Evolutionary conservation across 345 rosid species (phyloP), one percentile per base, ranked within the genome.

Genomic region (Acer yangbiense): DNA sequence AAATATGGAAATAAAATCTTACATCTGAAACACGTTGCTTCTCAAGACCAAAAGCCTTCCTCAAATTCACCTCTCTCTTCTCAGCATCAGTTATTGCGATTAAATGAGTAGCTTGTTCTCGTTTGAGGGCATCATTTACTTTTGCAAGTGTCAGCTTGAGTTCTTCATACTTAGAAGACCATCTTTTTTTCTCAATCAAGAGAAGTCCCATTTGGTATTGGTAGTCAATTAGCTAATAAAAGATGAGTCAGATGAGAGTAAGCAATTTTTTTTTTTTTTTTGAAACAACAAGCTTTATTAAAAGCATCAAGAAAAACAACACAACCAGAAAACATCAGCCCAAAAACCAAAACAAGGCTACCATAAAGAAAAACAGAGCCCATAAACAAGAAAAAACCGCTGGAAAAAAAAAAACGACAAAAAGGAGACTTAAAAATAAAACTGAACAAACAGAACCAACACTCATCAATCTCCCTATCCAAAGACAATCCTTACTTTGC

Each of bases 131-230:
- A 66, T 92, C 94, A 75, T 87, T 88, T 0, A 84, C 88, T 71
- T 94, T 97, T 39, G 80, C 78, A 75, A 91, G 44, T 41, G 85
- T 88, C 39, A 80, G 86, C 67, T 73, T 88, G 74, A 96, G 91
- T 62, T 91, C 93, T 70, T 92, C 98, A 76, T 72, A 83, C 84
- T 87, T 88, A 32, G 89, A 83, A 80, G 75, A 79, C 97, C 99
- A 96, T 27, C 92, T 97, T 81, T 88, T 92, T 80, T 96, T 88
- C 88, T 96, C 99, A n/a, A n/a, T n/a, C 83, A 96, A 85, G 69
- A 94, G 93, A 79, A 96, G 93, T 43, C 98, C 98, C 97, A 96
- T 87, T 73, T 88, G 92, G 82, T 93, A 93, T 70, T 95, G 99
- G 79, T 95, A 95, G 16, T 94, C 97, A 57, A 91, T 94, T 61